Evolutionary conservation across 352 stramenopile genomes (phyloP).

Genomic region (Phytophthora uliginosa): DNA sequence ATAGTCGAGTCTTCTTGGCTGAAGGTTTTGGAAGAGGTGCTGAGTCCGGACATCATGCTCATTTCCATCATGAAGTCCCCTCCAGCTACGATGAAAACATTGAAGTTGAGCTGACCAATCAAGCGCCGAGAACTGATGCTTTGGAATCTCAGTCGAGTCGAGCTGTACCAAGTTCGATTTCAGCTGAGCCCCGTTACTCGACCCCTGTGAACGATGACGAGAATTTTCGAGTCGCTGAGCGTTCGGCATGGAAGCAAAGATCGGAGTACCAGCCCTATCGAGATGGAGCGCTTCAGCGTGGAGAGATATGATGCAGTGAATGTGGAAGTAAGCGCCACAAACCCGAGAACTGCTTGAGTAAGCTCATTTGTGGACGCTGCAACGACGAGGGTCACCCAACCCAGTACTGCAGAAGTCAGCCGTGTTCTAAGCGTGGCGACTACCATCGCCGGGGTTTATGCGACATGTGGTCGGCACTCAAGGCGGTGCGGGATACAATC

Average conservation of each 20-base stretch:
- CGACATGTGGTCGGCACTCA: not conserved
- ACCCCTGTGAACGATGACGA: not conserved
- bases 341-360: not conserved
- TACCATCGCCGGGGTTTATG: constrained; percentile 8
- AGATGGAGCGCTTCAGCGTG: not conserved
- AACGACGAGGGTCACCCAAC: constrained; percentile 12
- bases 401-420: not conserved
- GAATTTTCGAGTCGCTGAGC: not conserved
- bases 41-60: not conserved
- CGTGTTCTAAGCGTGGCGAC: constrained; percentile 5
- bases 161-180: not conserved
- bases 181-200: not conserved
- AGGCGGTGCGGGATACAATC: too few species aligned
- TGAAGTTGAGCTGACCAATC: not conserved
- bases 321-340: too few species aligned
- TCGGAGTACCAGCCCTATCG: not conserved
- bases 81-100: not conserved
- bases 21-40: not conserved
- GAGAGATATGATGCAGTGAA: not conserved
- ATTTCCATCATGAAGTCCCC: not conserved
- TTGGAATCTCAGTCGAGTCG: not conserved
- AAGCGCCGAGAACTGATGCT: not conserved
- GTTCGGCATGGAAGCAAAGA: not conserved
- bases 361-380: constrained; percentile 3
- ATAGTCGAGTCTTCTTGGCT: too few species aligned